These are phyloP conservation scores for Fusarium continuum DNA, from an alignment of 2,329 filamentous ascomycete genomes.

Conservation along the genomic window DNA sequence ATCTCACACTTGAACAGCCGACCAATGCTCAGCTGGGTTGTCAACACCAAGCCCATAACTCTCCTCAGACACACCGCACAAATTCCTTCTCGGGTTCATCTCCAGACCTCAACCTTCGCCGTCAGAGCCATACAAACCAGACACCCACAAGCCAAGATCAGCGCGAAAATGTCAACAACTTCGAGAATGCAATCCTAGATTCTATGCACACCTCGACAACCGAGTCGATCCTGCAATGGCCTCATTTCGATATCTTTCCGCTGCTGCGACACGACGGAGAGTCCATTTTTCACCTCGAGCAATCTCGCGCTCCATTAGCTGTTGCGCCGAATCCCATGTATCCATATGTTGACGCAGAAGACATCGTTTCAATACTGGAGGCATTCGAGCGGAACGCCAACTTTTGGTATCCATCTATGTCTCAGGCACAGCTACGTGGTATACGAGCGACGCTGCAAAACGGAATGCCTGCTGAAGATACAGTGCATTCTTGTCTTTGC, in stretches of 20 bases:
- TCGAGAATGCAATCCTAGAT: conserved; percentile 59
- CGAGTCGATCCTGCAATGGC: conserved; percentile 62
- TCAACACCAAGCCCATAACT: conserved; percentile 24
- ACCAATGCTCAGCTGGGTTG: conserved; percentile 9
- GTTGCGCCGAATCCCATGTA: conserved; percentile 49
- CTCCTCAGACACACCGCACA: conserved; percentile 27
- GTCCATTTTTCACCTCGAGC: conserved; percentile 60
- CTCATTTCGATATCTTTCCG: conserved; percentile 57
- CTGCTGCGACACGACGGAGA: conserved; percentile 54
- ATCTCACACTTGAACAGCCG: not conserved
- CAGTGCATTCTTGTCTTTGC: conserved; percentile 53
- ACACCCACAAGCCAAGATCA: conserved; percentile 35
- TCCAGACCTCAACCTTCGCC: conserved; percentile 28
- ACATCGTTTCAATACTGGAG: conserved; percentile 53
- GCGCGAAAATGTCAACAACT: conserved; percentile 38
- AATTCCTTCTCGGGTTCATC: conserved; percentile 41
- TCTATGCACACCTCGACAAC: conserved; percentile 61
- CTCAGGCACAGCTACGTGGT: conserved; percentile 49
- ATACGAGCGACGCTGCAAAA: conserved; percentile 47
- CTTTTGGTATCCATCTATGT: conserved; percentile 64
- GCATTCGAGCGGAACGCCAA: conserved; percentile 59
- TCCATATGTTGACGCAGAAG: conserved; percentile 54
- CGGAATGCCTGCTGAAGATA: conserved; percentile 51
- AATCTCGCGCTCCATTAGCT: conserved; percentile 50
- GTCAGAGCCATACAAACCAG: conserved; percentile 39